Base-by-base conservation (phyloP, 495 filamentous ascomycete species). In the Penicillium canariense region DNA sequence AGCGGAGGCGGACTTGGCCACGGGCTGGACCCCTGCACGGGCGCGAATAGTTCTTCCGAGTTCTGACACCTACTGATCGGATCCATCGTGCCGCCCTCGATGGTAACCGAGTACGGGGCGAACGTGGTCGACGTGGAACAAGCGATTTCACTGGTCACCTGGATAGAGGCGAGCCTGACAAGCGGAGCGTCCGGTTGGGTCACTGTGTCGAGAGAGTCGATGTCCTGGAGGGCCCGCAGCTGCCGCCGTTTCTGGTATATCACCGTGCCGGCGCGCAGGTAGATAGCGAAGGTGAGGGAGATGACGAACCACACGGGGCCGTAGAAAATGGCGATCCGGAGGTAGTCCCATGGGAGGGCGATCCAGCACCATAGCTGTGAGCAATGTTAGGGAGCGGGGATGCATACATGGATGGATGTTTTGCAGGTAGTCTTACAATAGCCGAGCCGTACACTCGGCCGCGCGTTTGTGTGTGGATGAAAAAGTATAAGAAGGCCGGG, bases 231-330 rank as follows among this genome's bases (percentile, higher is more conserved):
- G 3, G 69, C 63, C 2, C 66, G 68, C n/a, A 83, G 73, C 38
- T 71, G 65, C 5, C 73, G 68, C 14, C 80, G 70, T 42, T 76
- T 73, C 25, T 71, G 62, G 60, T 83, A 91, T 59, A 95, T 91
- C 15, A 87, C 82, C 26, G 77, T 71, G 11, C 90, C 89, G 38
- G 87, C 84, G 26, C 85, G 78, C 27, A 84, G 65, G 64, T 95
- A 96, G 52, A 96, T 92, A 28, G 74, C 70, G 36, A 89, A 77
- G 10, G 90, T 92, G 30, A 85, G 52, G 12, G 80, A 48, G 50
- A 94, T 87, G 18, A 87, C 73, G 26, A 90, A 88, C 90, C 91
- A 95, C 25, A 93, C 84, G 7, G 90, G 90, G 0, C 81, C 90
- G 65, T 96, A 96, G 66, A 96, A 92, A 26, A 81, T 78, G 10